These are phyloP conservation scores for Amanita rimosa DNA, from an alignment of 768 basidiomycete species.

Conservation along the genomic window DNA sequence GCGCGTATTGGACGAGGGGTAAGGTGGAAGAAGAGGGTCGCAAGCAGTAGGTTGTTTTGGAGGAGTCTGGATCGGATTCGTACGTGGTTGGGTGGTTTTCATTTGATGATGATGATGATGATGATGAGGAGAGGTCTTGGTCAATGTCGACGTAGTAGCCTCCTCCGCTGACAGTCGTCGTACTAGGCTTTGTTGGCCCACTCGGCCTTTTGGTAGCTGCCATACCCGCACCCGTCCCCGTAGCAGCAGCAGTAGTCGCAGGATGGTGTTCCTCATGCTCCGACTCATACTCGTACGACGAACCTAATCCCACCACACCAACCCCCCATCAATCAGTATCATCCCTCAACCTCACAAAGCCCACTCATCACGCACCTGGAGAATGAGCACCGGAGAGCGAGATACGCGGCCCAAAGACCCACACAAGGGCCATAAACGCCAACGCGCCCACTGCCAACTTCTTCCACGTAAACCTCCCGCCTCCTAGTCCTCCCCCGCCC, in stretches of 20 bases:
- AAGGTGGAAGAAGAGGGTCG: conserved; percentile 32
- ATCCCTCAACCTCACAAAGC: no score
- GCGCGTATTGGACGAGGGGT: conserved; percentile 78
- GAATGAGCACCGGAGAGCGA: conserved; percentile 10
- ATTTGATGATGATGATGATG: conserved; percentile 6
- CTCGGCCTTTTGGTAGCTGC: no score
- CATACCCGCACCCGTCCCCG: no score
- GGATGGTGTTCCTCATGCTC: no score
- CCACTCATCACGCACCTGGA: no score
- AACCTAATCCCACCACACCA: no score
- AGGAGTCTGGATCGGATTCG: conserved; percentile 64
- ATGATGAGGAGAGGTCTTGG: conserved; percentile 7
- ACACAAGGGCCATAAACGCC: conserved; percentile 48
- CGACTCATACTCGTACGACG: no score
- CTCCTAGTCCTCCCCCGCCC: neutral
- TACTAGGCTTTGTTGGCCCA: neutral
- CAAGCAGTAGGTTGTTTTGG: conserved; percentile 64
- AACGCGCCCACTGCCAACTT: conserved; percentile 52
- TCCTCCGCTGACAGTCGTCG: no score
- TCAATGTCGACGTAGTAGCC: conserved; percentile 4
- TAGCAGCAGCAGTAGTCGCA: no score
- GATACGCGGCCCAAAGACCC: conserved; percentile 51
- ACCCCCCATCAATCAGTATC: no score
- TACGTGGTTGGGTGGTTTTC: conserved; percentile 41
- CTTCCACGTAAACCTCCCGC: conserved; percentile 43